Conservation (phyloP, 208 protist genomes). For the Trypanosoma grayi region DNA sequence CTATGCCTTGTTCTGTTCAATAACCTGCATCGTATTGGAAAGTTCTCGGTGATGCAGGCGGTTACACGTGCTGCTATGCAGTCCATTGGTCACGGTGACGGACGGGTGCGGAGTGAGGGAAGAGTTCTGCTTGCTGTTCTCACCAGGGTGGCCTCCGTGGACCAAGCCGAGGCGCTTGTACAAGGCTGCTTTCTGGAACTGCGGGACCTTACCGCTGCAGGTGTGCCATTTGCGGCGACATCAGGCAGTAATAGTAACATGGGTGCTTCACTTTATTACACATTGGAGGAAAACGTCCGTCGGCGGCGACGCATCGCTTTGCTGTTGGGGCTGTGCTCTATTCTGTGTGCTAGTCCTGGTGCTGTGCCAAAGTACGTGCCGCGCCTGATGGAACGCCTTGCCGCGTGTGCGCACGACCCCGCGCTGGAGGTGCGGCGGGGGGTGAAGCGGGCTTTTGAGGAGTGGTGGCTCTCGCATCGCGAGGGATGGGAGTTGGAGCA, state of each 20-base stretch:
- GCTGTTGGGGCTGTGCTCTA: slow-evolving; percentile 64
- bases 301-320: slow-evolving; percentile 37
- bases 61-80: slow-evolving; percentile 43
- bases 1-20: slow-evolving; percentile 49
- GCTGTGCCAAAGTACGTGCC: slow-evolving; percentile 54
- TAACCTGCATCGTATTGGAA: slow-evolving; percentile 81
- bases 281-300: neutral
- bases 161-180: slow-evolving; percentile 52
- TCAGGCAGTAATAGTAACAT: too few species aligned
- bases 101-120: slow-evolving; percentile 39
- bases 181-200: slow-evolving; percentile 38
- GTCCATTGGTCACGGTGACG: slow-evolving; percentile 53
- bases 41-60: slow-evolving; percentile 55
- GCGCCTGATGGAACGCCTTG: slow-evolving; percentile 51
- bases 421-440: slow-evolving; percentile 40
- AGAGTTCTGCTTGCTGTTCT: slow-evolving; percentile 56
- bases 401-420: slow-evolving; percentile 29
- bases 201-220: too few species aligned
- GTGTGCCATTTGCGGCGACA: too few species aligned
- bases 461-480: slow-evolving; percentile 80
- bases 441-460: slow-evolving; percentile 56
- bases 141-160: slow-evolving; percentile 61
- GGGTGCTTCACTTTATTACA: too few species aligned
- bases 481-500: slow-evolving; percentile 68
- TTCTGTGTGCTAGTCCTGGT: slow-evolving; percentile 48